Evolutionary conservation across 2,329 filamentous ascomycete genomes (phyloP), one percentile per base, ranked within the genome.

Genomic region (Exophiala alcalophila): DNA sequence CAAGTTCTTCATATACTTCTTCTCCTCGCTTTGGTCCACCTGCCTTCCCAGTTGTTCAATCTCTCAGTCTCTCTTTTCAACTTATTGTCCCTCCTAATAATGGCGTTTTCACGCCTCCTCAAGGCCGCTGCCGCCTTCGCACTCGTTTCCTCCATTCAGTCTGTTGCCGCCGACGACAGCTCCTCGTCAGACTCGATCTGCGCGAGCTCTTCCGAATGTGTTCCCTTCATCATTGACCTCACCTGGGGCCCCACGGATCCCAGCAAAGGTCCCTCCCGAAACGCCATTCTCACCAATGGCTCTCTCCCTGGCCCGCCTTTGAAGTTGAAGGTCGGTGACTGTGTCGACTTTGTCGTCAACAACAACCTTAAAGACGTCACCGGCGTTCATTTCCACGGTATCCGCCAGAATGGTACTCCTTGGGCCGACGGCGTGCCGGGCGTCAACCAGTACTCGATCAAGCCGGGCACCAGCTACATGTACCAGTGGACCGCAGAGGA

Each of bases 371-470:
- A 70, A 9, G 84, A 88, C 52, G 62, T 76, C 53, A 76, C 73
- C 9, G 83, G 82, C 25, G 70, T 90, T 4, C 86, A 91, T 59
- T 90, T 85, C 61, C 86, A 91, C 54, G 86, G 86, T 11, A 72
- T 91, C 50, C 87, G 80, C 58, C 84, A 88, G 59, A 86, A 86
- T 53, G 83, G 83, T 8, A 85, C 83, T 0, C 86, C 80, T 45
- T 73, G 73, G 43, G 86, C 87, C 81, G 85, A 91, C 56, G 86
- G 85, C 0, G 76, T 83, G 1, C 70, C 78, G 0, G 81, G 77
- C 24, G 72, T 86, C 4, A 82, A 77, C 0, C 83, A 86, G 58
- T 85, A 81, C 49, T 72, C 76, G 0, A 81, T 88, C 32, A 71
- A 77, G 0, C 79, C 83, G 0, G 78, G 78, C 1, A 65, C 70